Evolutionary conservation across 2,329 filamentous ascomycete species (phyloP).

Genomic region (Rhynchosporium agropyri): DNA sequence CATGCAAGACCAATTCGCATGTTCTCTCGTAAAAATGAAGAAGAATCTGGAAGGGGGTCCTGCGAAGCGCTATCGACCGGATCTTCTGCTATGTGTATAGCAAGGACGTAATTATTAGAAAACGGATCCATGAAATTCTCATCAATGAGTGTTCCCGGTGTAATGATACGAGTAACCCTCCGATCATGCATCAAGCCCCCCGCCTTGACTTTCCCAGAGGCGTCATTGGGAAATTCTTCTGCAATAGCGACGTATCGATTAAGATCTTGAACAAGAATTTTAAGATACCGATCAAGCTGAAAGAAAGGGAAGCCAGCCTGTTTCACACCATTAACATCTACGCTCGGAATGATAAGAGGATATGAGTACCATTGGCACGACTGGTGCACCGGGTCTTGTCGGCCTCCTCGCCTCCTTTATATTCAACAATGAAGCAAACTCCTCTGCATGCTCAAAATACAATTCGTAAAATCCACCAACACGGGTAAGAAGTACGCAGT

Average conservation of each 20-base stretch:
- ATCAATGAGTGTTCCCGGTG: constrained; percentile 93
- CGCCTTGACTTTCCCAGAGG: constrained; percentile 68
- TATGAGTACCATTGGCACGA: constrained; percentile 76
- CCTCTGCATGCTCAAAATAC: constrained; percentile 93
- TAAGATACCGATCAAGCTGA: constrained; percentile 90
- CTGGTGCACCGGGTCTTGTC: constrained; percentile 64
- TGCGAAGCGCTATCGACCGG: not conserved
- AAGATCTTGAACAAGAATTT: constrained; percentile 87
- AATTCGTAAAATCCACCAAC: constrained; percentile 97
- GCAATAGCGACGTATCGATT: constrained; percentile 91
- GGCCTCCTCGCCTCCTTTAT: constrained; percentile 83
- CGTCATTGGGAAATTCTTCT: constrained; percentile 83
- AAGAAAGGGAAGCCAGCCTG: constrained; percentile 91
- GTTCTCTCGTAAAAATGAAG: constrained; percentile 14
- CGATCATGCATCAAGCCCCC: constrained; percentile 85
- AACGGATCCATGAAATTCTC: constrained; percentile 96
- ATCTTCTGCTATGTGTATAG: constrained; percentile 62
- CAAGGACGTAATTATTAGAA: constrained; percentile 89
- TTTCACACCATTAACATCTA: constrained; percentile 14
- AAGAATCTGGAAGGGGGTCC: constrained; percentile 16
- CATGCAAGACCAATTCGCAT: constrained; percentile 77
- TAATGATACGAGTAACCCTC: constrained; percentile 83
- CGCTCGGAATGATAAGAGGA: not conserved
- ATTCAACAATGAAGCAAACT: constrained; percentile 82
- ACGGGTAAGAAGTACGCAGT: constrained; percentile 87